These are phyloP conservation scores for Trichoderma sp. DNA, from an alignment of 2,329 filamentous ascomycete species.

Conservation along the genomic window DNA sequence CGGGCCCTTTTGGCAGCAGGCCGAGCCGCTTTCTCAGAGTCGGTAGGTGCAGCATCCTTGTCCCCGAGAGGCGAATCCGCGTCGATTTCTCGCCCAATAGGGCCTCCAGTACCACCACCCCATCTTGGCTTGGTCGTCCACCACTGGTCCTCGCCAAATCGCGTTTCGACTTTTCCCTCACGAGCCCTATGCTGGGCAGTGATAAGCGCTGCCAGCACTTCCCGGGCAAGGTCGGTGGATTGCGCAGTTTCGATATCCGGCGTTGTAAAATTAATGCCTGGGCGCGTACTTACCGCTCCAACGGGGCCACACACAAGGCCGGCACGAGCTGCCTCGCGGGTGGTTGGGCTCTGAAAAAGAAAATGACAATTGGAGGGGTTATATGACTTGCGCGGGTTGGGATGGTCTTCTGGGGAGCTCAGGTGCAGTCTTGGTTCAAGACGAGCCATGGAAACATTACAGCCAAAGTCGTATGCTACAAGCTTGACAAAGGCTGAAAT, in stretches of 20 bases:
- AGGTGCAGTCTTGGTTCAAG: slow-evolving; percentile 59
- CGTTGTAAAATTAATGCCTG: slow-evolving; percentile 48
- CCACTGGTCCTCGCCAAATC: slow-evolving; percentile 58
- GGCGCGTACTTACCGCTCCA: slow-evolving; percentile 57
- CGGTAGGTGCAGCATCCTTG: slow-evolving; percentile 38
- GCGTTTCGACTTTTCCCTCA: slow-evolving; percentile 53
- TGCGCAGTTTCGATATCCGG: slow-evolving; percentile 52
- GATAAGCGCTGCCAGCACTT: slow-evolving; percentile 57
- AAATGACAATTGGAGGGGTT: slow-evolving; percentile 59
- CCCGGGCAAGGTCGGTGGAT: slow-evolving; percentile 58
- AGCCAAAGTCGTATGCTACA: slow-evolving; percentile 63
- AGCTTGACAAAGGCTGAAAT: slow-evolving; percentile 60
- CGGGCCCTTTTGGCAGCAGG: slow-evolving; percentile 46
- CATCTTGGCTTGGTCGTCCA: slow-evolving; percentile 60
- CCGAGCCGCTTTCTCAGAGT: slow-evolving; percentile 25
- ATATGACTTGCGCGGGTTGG: slow-evolving; percentile 46
- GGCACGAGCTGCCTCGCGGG: slow-evolving; percentile 57
- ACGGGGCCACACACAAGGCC: slow-evolving; percentile 61
- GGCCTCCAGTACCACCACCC: slow-evolving; percentile 61
- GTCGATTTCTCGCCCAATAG: slow-evolving; percentile 60
- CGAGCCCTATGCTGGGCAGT: slow-evolving; percentile 63
- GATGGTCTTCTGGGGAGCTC: slow-evolving; percentile 35
- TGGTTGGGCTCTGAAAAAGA: slow-evolving; percentile 56
- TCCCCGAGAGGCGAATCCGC: slow-evolving; percentile 44
- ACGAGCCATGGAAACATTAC: slow-evolving; percentile 55